Percentiles rank a stretch among this genome's conserved stretches.
Conservation (phyloP, 345 rosid species). For the Lepidium didymum region DNA sequence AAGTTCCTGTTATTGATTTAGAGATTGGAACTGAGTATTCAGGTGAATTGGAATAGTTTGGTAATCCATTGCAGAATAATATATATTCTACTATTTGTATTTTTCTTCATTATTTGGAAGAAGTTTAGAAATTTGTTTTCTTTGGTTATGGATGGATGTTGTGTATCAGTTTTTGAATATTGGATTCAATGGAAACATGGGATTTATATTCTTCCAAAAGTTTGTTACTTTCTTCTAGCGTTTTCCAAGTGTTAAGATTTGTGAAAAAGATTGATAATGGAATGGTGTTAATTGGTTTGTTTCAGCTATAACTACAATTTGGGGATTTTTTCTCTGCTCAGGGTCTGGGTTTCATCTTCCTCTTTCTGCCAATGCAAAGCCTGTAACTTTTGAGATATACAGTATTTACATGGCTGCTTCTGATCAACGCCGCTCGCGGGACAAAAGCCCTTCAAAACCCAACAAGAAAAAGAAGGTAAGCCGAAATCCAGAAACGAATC, state of each 20-base stretch:
- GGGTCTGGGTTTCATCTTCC: neutral
- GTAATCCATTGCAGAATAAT: neutral
- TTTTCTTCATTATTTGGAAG: neutral
- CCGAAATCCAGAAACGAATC: conserved; percentile 45
- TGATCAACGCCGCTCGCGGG: conserved; percentile 10
- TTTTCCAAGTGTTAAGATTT: neutral
- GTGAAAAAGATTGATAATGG: neutral
- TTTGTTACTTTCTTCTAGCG: neutral
- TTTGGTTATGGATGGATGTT: neutral
- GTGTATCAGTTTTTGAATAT: neutral
- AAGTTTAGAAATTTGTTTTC: neutral
- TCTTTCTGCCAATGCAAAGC: conserved; percentile 1
- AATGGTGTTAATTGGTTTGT: neutral
- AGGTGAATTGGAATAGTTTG: neutral
- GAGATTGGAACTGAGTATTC: neutral
- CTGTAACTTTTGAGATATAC: conserved; percentile 5
- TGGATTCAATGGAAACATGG: neutral
- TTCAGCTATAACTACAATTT: neutral
- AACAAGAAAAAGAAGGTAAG: conserved; percentile 39
- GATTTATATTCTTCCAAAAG: neutral
- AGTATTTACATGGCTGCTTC: conserved; percentile 29
- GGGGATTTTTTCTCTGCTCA: neutral
- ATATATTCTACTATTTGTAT: neutral
- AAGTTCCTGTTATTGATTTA: neutral
- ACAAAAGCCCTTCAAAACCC: conserved; percentile 17